phyloP scores from a whole-genome alignment of 2,329 filamentous ascomycete species.

The Metarhizium anisopliae region DNA sequence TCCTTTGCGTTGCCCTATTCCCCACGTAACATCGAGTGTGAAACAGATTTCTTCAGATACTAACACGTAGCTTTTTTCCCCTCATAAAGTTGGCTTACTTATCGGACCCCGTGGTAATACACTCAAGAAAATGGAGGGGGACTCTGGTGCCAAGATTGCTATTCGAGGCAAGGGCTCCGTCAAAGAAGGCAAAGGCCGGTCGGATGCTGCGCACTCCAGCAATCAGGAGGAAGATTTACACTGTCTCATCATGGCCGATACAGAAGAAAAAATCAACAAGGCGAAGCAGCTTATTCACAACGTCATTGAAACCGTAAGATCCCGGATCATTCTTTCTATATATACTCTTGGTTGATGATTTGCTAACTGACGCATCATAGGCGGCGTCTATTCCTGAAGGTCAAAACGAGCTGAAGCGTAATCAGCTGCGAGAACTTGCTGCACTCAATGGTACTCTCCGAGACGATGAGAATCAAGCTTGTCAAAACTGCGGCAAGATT shows the following conservation, averaged over 20 bases:
- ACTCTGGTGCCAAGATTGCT: conserved; percentile 96
- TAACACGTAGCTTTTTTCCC: conserved; percentile 86
- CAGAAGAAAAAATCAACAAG: conserved; percentile 98
- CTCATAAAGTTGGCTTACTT: conserved; percentile 95
- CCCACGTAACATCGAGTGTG: conserved; percentile 18
- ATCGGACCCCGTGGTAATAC: conserved; percentile 99
- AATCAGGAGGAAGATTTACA: conserved; percentile 99
- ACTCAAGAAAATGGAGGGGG: conserved; percentile 97
- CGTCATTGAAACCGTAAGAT: conserved; percentile 87
- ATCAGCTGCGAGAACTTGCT: conserved; percentile 94
- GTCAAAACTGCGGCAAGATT: conserved; percentile 98
- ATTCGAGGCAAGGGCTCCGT: conserved; percentile 99
- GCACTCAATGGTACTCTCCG: conserved; percentile 97
- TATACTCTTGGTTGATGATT: neutral
- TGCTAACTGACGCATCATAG: conserved; percentile 36
- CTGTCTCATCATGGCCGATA: conserved; percentile 99
- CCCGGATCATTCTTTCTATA: conserved; percentile 12
- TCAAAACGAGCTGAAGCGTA: conserved; percentile 97
- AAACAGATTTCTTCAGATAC: conserved; percentile 39
- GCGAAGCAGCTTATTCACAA: conserved; percentile 98
- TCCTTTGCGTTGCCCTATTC: neutral
- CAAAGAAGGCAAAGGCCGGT: conserved; percentile 98
- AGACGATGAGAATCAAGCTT: conserved; percentile 98
- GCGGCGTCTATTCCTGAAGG: conserved; percentile 97
- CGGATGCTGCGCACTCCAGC: conserved; percentile 97